Conservation (phyloP, 768 basidiomycete species). For the Daedaleopsis sinensis region DNA sequence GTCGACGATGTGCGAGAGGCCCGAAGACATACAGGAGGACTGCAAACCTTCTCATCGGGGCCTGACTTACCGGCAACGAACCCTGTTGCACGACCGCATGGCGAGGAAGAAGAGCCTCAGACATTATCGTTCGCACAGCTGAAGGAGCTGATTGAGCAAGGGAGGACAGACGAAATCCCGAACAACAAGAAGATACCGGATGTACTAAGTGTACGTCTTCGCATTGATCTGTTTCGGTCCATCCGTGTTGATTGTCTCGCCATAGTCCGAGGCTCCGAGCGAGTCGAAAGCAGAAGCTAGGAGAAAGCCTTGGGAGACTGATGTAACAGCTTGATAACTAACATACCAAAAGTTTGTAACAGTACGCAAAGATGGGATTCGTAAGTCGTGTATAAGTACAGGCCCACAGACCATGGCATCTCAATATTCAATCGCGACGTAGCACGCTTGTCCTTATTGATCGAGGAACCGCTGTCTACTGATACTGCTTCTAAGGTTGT, state of each 20-base stretch:
- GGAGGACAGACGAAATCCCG: constrained; percentile 72
- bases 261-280: constrained; percentile 59
- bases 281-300: constrained; percentile 50
- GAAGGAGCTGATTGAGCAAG: constrained; percentile 70
- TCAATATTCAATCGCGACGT: no score
- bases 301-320: constrained; percentile 74
- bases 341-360: background rate
- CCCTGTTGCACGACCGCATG: background rate
- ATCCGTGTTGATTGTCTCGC: background rate
- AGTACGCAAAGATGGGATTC: background rate
- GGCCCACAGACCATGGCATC: no score
- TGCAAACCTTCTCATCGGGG: background rate
- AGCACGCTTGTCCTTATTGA: no score
- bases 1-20: background rate
- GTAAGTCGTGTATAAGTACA: no score
- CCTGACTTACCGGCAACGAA: background rate
- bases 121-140: constrained; percentile 68
- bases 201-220: constrained; percentile 54
- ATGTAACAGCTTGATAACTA: background rate
- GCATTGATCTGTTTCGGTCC: background rate
- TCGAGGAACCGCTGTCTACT: no score
- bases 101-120: constrained; percentile 36
- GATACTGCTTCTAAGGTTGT: no score
- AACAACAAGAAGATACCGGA: constrained; percentile 76
- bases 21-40: no score